Evolutionary conservation across 176 grass and related monocot genomes (phyloP).

Genomic region (Microstegium vimineum): DNA sequence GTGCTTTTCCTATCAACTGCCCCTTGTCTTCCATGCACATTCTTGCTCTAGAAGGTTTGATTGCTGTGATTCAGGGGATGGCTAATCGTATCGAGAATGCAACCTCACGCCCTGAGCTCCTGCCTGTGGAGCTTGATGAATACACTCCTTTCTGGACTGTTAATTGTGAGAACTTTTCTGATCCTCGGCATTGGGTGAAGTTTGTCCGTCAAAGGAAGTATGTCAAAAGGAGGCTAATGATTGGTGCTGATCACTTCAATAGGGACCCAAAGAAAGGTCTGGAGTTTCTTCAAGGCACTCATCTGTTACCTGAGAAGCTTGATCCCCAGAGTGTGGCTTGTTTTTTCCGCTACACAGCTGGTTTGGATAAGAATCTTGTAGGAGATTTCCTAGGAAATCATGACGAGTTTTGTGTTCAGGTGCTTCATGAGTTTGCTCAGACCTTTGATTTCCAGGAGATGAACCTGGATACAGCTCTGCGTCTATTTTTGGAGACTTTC

Average conservation of each 20-base stretch:
- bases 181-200: conserved; percentile 89
- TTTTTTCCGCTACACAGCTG: conserved; percentile 89
- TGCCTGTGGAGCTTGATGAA: conserved; percentile 67
- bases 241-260: conserved; percentile 97
- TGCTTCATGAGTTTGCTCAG: conserved; percentile 90
- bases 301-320: conserved; percentile 95
- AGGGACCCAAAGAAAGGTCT: conserved; percentile 98
- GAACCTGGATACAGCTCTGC: conserved; percentile 92
- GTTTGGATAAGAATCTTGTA: conserved; percentile 96
- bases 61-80: conserved; percentile 93
- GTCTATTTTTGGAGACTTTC: conserved; percentile 94
- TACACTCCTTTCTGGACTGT: conserved; percentile 91
- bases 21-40: conserved; percentile 91
- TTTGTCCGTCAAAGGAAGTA: conserved; percentile 92
- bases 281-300: conserved; percentile 98
- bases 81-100: conserved; percentile 70
- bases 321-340: conserved; percentile 98
- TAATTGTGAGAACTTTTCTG: conserved; percentile 80
- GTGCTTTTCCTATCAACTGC: conserved; percentile 95
- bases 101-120: conserved; percentile 50
- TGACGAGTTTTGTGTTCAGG: conserved; percentile 99
- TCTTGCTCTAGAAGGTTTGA: conserved; percentile 91
- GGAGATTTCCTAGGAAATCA: conserved; percentile 98
- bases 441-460: conserved; percentile 94
- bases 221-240: conserved; percentile 89